Conservation (phyloP, 352 stramenopile species). For the Globisporangium paroecandrum region DNA sequence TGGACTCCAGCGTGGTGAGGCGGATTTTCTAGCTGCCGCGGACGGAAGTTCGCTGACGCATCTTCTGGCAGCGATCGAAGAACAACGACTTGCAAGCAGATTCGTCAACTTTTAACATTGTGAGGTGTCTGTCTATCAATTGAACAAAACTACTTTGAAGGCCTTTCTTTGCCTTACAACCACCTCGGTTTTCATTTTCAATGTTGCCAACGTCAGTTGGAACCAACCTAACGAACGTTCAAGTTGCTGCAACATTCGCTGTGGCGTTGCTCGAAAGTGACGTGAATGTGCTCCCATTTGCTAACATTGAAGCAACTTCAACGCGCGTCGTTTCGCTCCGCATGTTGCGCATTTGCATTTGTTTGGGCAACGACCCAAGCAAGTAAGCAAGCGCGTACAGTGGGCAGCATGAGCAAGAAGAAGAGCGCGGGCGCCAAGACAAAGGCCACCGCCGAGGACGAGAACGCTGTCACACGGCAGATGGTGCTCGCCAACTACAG, state of each 20-base stretch:
- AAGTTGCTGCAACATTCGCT: neutral
- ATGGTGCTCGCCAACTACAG: conserved; percentile 65
- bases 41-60: neutral
- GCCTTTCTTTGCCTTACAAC: neutral
- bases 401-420: conserved; percentile 56
- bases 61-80: neutral
- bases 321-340: neutral
- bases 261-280: neutral
- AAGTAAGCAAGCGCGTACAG: neutral
- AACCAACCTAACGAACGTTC: neutral
- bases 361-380: no score
- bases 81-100: neutral
- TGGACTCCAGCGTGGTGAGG: neutral
- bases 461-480: conserved; percentile 61
- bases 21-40: neutral
- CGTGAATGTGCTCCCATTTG: neutral
- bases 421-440: conserved; percentile 33
- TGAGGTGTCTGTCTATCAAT: neutral
- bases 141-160: neutral
- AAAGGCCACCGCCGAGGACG: conserved; percentile 52
- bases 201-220: no score
- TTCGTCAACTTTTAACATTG: neutral
- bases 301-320: neutral
- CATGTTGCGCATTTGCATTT: neutral
- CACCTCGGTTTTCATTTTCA: neutral